Evolutionary conservation across 1,284 basidiomycete genomes (phyloP).

Genomic region (Heterobasidion occidentale): DNA sequence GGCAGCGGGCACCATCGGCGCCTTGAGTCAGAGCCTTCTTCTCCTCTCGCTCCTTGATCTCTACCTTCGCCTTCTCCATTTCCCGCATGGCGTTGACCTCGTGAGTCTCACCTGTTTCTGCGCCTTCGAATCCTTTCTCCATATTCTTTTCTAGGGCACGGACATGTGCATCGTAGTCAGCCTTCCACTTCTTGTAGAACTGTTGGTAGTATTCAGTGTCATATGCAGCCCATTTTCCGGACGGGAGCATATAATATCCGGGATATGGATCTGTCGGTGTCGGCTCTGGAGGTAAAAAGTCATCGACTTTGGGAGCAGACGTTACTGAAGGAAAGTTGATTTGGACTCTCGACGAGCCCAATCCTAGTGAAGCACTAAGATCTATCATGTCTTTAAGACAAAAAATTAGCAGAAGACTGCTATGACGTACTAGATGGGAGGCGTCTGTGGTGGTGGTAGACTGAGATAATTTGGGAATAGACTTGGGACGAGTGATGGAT

Average conservation of each 20-base stretch:
- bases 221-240: constrained; percentile 73
- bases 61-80: constrained; percentile 66
- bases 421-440: constrained; percentile 48
- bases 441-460: constrained; percentile 48
- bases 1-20: constrained; percentile 37
- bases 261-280: constrained; percentile 74
- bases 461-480: constrained; percentile 13
- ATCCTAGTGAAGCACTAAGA: constrained; percentile 5
- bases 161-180: constrained; percentile 61
- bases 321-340: constrained; percentile 30
- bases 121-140: constrained; percentile 58
- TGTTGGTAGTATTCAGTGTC: constrained; percentile 70
- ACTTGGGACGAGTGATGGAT: constrained; percentile 17
- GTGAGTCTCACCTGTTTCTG: constrained; percentile 41
- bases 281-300: constrained; percentile 72
- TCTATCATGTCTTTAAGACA: constrained; percentile 12
- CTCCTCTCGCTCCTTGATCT: constrained; percentile 65
- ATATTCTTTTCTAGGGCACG: constrained; percentile 61
- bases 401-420: constrained; percentile 9
- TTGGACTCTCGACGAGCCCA: constrained; percentile 16
- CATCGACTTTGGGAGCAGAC: constrained; percentile 61
- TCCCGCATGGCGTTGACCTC: constrained; percentile 64
- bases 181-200: constrained; percentile 66
- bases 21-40: constrained; percentile 62
- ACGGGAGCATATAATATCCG: constrained; percentile 82